These are phyloP conservation scores for Aspergillus hiratsukae DNA, from an alignment of 2,329 filamentous ascomycete genomes.

Conservation along the genomic window DNA sequence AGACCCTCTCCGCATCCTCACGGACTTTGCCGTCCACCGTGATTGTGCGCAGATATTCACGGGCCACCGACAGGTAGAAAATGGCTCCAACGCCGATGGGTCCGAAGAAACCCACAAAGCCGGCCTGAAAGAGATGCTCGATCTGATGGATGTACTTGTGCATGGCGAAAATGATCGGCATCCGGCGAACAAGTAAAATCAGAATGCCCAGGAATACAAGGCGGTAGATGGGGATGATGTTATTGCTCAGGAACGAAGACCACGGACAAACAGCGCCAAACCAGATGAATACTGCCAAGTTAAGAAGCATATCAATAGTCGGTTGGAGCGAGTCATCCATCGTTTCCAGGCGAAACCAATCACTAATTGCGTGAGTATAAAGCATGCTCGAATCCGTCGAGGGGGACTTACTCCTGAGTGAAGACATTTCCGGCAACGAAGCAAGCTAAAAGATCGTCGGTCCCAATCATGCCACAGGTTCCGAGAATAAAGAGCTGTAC, in stretches of 20 bases:
- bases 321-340: conserved; percentile 89
- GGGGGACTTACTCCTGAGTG: conserved; percentile 65
- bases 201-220: conserved; percentile 69
- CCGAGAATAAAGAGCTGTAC: conserved; percentile 71
- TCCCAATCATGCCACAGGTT: conserved; percentile 81
- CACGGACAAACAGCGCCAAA: conserved; percentile 83
- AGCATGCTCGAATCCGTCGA: not conserved
- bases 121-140: conserved; percentile 65
- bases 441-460: conserved; percentile 84
- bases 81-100: conserved; percentile 87
- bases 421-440: conserved; percentile 90
- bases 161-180: conserved; percentile 70
- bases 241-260: conserved; percentile 62
- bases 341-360: conserved; percentile 89
- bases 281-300: conserved; percentile 85
- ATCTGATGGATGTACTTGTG: conserved; percentile 77
- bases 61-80: conserved; percentile 79
- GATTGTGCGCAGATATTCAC: conserved; percentile 64
- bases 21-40: conserved; percentile 58
- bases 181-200: conserved; percentile 70
- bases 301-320: conserved; percentile 91
- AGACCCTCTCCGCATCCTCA: conserved; percentile 61
- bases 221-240: conserved; percentile 67
- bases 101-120: conserved; percentile 89
- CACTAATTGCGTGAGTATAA: conserved; percentile 40